Evolutionary conservation across 345 rosid species (phyloP).

Genomic region (Hibiscus syriacus): DNA sequence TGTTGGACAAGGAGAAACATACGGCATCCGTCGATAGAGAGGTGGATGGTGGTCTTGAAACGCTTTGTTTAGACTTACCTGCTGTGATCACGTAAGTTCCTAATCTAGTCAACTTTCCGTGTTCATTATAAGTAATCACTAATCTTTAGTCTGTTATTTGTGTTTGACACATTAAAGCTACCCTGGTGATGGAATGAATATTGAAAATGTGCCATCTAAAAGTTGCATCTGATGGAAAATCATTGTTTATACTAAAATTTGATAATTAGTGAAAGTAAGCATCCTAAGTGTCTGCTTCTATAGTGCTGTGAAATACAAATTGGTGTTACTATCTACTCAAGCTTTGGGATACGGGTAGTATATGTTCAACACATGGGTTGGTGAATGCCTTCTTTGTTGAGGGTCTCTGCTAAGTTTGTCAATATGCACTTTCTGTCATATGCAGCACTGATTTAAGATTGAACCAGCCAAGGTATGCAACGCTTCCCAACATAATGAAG

Average conservation of each 20-base stretch:
- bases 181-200: neutral
- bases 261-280: neutral
- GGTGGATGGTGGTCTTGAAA: slow-evolving; percentile 95
- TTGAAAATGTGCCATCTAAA: neutral
- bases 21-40: slow-evolving; percentile 81
- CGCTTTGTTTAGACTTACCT: slow-evolving; percentile 63
- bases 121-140: neutral
- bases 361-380: neutral
- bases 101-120: neutral
- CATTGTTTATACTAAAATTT: neutral
- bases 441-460: slow-evolving; percentile 89
- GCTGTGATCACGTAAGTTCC: slow-evolving; percentile 75
- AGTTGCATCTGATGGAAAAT: neutral
- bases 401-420: neutral
- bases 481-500: slow-evolving; percentile 94
- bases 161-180: neutral
- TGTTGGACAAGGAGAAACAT: slow-evolving; percentile 63
- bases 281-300: neutral
- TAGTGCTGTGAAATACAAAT: neutral
- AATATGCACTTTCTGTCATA: no score
- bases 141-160: neutral
- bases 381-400: neutral
- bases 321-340: neutral
- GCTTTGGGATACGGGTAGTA: neutral
- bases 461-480: slow-evolving; percentile 87